Conservation (phyloP, 1,139 yeast genomes). For the Pichia cactophila region DNA sequence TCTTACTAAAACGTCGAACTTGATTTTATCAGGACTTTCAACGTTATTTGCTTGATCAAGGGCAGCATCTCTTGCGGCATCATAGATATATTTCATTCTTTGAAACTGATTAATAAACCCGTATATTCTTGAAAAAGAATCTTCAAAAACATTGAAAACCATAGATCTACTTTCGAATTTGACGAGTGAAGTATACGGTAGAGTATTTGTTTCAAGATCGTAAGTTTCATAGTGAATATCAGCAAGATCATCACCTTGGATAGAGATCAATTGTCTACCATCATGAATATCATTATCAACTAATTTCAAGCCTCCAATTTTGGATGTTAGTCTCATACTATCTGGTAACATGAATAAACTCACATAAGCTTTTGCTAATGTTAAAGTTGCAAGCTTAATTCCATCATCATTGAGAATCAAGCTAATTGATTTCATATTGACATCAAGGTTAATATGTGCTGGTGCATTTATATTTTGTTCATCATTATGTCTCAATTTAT, state of each 20-base stretch:
- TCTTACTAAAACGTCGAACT: constrained; percentile 60
- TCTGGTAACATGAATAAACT: constrained; percentile 65
- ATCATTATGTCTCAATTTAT: constrained; percentile 57
- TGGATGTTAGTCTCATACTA: constrained; percentile 66
- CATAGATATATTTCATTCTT: constrained; percentile 81
- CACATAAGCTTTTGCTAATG: constrained; percentile 67
- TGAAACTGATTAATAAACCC: constrained; percentile 68
- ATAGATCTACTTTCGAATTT: constrained; percentile 71
- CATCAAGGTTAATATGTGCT: constrained; percentile 61
- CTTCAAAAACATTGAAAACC: constrained; percentile 70
- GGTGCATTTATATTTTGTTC: constrained; percentile 53
- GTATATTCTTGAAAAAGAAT: constrained; percentile 62
- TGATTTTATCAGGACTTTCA: constrained; percentile 55
- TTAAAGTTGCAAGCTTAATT: constrained; percentile 69
- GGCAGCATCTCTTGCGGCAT: constrained; percentile 83
- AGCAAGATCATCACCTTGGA: constrained; percentile 74
- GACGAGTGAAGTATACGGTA: constrained; percentile 51
- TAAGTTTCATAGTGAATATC: constrained; percentile 79
- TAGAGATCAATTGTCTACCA: constrained; percentile 64
- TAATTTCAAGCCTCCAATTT: constrained; percentile 71
- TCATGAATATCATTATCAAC: constrained; percentile 68
- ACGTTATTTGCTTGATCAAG: constrained; percentile 60
- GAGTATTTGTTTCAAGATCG: constrained; percentile 44
- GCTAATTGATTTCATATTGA: constrained; percentile 67
- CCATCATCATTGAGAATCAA: constrained; percentile 80